phyloP scores from a whole-genome alignment of 2,329 filamentous ascomycete species.

The Uncinocarpus reesii region DNA sequence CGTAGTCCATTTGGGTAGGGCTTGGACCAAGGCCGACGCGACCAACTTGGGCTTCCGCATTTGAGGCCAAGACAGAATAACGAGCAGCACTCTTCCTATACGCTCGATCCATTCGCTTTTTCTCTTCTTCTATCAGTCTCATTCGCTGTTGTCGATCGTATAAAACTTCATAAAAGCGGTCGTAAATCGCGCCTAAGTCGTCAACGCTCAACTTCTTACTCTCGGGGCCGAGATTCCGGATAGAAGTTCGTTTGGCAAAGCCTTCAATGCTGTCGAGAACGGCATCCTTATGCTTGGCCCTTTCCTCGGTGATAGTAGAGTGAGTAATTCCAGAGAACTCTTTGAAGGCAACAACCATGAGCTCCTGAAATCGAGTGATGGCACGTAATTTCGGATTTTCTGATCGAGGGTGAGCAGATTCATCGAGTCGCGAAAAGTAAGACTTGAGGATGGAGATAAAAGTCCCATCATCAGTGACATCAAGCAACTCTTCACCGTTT shows the following conservation, averaged over 20 bases:
- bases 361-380: slow-evolving; percentile 90
- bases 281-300: slow-evolving; percentile 84
- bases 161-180: slow-evolving; percentile 82
- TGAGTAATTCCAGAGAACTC: slow-evolving; percentile 96
- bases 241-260: slow-evolving; percentile 93
- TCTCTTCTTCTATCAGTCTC: slow-evolving; percentile 64
- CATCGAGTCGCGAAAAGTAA: slow-evolving; percentile 86
- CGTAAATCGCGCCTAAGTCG: slow-evolving; percentile 82
- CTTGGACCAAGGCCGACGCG: slow-evolving; percentile 81
- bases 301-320: slow-evolving; percentile 76
- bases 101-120: slow-evolving; percentile 54
- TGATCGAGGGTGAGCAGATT: slow-evolving; percentile 89
- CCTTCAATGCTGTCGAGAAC: slow-evolving; percentile 94
- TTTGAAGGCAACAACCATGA: slow-evolving; percentile 98
- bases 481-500: slow-evolving; percentile 89
- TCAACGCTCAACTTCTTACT: slow-evolving; percentile 81
- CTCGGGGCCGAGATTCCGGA: slow-evolving; percentile 87
- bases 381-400: slow-evolving; percentile 90
- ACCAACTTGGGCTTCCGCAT: slow-evolving; percentile 61
- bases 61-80: slow-evolving; percentile 35
- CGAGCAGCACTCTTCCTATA: slow-evolving; percentile 33
- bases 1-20: slow-evolving; percentile 91
- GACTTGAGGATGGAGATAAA: slow-evolving; percentile 94
- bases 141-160: slow-evolving; percentile 85
- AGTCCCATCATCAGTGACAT: slow-evolving; percentile 85